Base-by-base conservation (phyloP, 1,284 basidiomycete genomes). In the Ustanciosporium gigantosporum region DNA sequence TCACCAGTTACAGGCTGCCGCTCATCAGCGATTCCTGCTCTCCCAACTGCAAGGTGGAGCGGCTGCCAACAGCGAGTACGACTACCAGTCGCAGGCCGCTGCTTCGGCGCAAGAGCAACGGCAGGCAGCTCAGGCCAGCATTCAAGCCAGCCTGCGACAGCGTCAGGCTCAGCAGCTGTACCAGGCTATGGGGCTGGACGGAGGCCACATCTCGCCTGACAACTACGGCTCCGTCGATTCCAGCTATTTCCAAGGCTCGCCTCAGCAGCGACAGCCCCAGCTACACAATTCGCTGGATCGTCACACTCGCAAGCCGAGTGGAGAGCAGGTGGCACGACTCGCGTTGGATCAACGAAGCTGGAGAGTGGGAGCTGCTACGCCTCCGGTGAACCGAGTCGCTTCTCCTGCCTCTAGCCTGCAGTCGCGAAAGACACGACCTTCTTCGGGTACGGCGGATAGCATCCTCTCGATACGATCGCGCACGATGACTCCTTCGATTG, bases 91-190 rank as follows among this genome's bases (percentile, higher is more conserved):
- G 13, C 47, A 56, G 4, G 40, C 37, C 36, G 53, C 52, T 31
- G 44, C 59, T 16, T 50, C 50, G 11, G 66, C 59, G 6, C 58
- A 58, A 31, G 67, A 72, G 50, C 69, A 72, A 51, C 58, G 67
- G 23, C 64, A 69, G 31, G 69, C 69, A 8, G 69, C 67, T 15
- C 66, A 69, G 35, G 69, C 69, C 16, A 69, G 53, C 46, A 61
- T 71, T 32, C 69, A 71, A 25, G 69, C 69, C n/a, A 69, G 51
- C 29, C 45, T 67, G 9, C 64, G 69, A 39, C 60, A 72, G 41
- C 64, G 70, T 16, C 66, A 71, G 36, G 59, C 55, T 3, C 66
- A 72, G 53, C 67, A 70, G 42, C 49, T 56, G 19, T 52, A 59
- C 35, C 66, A 65, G 41, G 49, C 41, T 37, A 61, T 61, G 46